These are phyloP conservation scores for Eucalyptus erythrocorys DNA, from an alignment of 345 rosid genomes.

Conservation along the genomic window DNA sequence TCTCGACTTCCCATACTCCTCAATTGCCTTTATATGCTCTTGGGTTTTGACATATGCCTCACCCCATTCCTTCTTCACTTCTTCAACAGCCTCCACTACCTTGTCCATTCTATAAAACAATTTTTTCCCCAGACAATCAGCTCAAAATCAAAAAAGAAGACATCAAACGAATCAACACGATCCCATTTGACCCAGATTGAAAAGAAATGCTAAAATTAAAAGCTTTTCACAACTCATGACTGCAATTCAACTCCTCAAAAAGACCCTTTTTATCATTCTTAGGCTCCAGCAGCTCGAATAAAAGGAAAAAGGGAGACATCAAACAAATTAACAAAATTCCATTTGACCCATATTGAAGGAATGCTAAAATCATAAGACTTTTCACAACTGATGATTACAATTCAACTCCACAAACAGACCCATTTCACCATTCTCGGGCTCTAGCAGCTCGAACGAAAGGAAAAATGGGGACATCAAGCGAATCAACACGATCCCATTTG, in stretches of 20 bases:
- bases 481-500: too few species aligned
- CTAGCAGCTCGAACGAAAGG: too few species aligned
- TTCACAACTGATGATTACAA: too few species aligned
- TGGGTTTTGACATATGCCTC: conserved; percentile 44
- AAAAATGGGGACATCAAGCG: background rate
- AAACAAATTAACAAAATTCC: rapidly evolving
- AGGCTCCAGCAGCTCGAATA: rapidly evolving
- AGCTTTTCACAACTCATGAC: background rate
- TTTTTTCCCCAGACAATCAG: background rate
- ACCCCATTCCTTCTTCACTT: conserved; percentile 82
- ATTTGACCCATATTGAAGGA: too few species aligned
- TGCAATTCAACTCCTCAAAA: too few species aligned
- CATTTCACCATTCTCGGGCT: too few species aligned
- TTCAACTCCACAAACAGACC: too few species aligned
- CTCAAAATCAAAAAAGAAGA: background rate
- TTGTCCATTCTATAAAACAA: conserved; percentile 38
- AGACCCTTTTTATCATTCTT: background rate
- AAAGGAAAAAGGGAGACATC: background rate
- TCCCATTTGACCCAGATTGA: background rate
- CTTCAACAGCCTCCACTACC: conserved; percentile 76
- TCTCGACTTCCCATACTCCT: conserved; percentile 44
- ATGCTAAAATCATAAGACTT: too few species aligned
- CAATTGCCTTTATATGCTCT: conserved; percentile 42
- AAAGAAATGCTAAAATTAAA: too few species aligned
- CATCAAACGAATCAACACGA: rapidly evolving